phyloP scores from a whole-genome alignment of 2,329 filamentous ascomycete species.

The Fusarium tjaetaba region DNA sequence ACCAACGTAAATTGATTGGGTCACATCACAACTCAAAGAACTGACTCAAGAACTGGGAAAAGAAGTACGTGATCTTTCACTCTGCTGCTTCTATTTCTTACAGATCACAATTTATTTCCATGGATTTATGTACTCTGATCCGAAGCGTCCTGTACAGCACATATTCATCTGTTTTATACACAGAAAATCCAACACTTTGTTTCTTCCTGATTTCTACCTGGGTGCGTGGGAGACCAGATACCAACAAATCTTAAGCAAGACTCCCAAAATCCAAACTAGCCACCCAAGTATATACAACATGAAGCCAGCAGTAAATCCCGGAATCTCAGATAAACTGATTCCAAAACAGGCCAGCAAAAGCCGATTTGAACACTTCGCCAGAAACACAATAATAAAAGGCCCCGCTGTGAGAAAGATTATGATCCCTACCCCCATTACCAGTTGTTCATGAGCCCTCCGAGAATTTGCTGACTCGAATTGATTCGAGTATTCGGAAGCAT shows the following conservation, averaged over 20 bases:
- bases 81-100: not conserved
- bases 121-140: not conserved
- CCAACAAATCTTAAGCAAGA: not conserved
- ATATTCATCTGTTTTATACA: too few relatives aligned
- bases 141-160: not conserved
- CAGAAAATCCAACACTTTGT: too few relatives aligned
- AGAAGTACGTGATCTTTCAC: not conserved
- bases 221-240: not conserved
- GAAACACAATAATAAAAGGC: not conserved
- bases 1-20: not conserved
- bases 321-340: not conserved
- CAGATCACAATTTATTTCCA: fast-evolving
- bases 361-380: not conserved
- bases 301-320: not conserved
- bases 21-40: not conserved
- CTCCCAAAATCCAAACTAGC: not conserved
- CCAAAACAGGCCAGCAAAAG: not conserved
- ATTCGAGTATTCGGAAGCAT: not conserved
- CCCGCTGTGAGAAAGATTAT: not conserved
- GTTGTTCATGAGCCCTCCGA: too few relatives aligned
- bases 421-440: too few relatives aligned
- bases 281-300: not conserved
- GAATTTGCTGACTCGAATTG: too few relatives aligned
- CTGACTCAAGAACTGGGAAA: not conserved
- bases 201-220: not conserved